Conservation (phyloP, 1,284 basidiomycete species). For the Trichosporon ovoides region DNA sequence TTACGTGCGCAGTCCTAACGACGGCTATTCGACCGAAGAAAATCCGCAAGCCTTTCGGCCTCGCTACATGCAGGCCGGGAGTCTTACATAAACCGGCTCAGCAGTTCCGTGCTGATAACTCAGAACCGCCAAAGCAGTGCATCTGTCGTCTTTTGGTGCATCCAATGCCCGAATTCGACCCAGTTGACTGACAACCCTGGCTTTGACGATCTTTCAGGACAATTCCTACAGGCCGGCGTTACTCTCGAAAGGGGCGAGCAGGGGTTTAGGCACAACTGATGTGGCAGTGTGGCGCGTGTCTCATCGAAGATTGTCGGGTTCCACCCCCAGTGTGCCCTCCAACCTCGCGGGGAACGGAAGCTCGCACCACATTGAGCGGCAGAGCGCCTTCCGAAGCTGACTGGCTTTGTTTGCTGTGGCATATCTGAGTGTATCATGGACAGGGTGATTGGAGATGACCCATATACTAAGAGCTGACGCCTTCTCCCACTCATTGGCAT, state of each 20-base stretch:
- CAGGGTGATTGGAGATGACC: no score
- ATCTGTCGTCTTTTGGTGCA: background rate
- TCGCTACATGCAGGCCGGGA: no score
- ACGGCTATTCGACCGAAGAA: no score
- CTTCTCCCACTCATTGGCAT: no score
- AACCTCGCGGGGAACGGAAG: background rate
- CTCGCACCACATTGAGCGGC: background rate
- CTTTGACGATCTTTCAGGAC: background rate
- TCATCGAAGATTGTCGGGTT: background rate
- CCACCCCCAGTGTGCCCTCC: background rate
- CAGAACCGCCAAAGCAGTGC: background rate
- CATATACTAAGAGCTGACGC: no score
- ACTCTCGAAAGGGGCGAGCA: background rate
- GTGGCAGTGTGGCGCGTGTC: slow-evolving; percentile 5
- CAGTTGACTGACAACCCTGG: background rate
- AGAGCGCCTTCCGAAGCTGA: background rate
- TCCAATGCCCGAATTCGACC: background rate
- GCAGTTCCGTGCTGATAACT: no score
- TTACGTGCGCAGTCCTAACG: no score
- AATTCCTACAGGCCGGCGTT: background rate
- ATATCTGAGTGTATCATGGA: no score
- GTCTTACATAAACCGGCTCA: no score
- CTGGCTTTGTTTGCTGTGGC: no score
- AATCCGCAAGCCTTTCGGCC: no score
- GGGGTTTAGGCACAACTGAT: slow-evolving; percentile 2